These are phyloP conservation scores for Bothriochloa decipiens DNA, from an alignment of 176 grass and related monocot genomes.

Conservation along the genomic window DNA sequence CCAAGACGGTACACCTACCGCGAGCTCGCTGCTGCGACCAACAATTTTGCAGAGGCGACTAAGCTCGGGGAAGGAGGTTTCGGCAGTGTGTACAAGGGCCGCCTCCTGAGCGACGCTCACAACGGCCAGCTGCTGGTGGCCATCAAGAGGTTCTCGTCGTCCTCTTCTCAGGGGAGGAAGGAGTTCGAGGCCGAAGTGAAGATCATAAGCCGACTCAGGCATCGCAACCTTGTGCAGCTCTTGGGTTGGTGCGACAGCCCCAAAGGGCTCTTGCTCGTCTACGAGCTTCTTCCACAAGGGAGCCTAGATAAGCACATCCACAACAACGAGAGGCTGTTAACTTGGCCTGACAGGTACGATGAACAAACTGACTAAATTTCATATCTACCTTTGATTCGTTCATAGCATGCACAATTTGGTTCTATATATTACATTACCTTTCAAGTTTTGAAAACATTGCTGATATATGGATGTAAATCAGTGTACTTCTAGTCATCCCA, in stretches of 20 bases:
- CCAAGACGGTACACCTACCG: background rate
- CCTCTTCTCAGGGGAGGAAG: background rate
- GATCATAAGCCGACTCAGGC: background rate
- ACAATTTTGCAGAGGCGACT: background rate
- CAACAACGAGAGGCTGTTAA: background rate
- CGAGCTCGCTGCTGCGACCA: background rate
- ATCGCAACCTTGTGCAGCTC: background rate
- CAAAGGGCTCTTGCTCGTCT: slow-evolving; percentile 21
- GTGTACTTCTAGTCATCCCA: too few species aligned
- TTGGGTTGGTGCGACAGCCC: background rate
- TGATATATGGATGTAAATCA: too few species aligned
- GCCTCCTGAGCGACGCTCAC: too few species aligned
- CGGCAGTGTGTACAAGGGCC: background rate
- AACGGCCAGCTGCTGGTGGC: background rate
- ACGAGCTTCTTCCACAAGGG: slow-evolving; percentile 20
- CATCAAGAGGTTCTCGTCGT: background rate
- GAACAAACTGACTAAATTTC: too few species aligned
- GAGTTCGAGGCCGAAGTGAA: background rate
- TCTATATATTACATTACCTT: too few species aligned
- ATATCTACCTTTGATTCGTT: too few species aligned
- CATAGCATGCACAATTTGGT: too few species aligned
- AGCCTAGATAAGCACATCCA: slow-evolving; percentile 37
- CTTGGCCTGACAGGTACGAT: too few species aligned
- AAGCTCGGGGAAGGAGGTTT: background rate
- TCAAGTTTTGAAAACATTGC: too few species aligned